Conservation (phyloP, 805 yeast genomes). For the Candida pini region DNA sequence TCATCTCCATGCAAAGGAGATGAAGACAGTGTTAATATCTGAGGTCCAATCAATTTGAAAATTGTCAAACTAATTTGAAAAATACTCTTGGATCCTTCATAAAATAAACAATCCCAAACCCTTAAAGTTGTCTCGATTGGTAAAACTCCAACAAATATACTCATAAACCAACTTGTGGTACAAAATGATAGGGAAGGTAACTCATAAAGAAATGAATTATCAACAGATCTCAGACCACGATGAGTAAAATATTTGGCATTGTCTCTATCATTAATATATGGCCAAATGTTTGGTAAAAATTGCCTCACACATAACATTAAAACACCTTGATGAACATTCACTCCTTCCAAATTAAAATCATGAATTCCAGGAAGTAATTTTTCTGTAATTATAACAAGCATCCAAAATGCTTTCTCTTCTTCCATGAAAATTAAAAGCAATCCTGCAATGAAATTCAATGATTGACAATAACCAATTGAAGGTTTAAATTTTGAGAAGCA, state of each 20-base stretch:
- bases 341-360: constrained; percentile 86
- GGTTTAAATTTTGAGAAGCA: constrained; percentile 87
- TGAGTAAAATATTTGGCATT: no score
- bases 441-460: constrained; percentile 89
- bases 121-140: constrained; percentile 86
- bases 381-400: constrained; percentile 87
- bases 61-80: constrained; percentile 80
- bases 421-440: constrained; percentile 75
- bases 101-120: constrained; percentile 93
- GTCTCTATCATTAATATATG: constrained; percentile 31
- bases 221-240: no score
- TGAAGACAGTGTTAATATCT: constrained; percentile 32
- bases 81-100: constrained; percentile 82
- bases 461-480: constrained; percentile 91
- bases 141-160: constrained; percentile 83
- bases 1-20: constrained; percentile 17
- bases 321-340: constrained; percentile 92
- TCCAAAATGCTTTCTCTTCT: constrained; percentile 92
- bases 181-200: constrained; percentile 89
- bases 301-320: constrained; percentile 81
- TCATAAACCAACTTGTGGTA: constrained; percentile 98
- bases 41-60: constrained; percentile 68
- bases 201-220: constrained; percentile 53
- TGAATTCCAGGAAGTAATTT: constrained; percentile 86
- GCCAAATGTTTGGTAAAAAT: constrained; percentile 79